These are phyloP conservation scores for Datisca glomerata DNA, from an alignment of 306 rosid genomes.

Conservation along the genomic window DNA sequence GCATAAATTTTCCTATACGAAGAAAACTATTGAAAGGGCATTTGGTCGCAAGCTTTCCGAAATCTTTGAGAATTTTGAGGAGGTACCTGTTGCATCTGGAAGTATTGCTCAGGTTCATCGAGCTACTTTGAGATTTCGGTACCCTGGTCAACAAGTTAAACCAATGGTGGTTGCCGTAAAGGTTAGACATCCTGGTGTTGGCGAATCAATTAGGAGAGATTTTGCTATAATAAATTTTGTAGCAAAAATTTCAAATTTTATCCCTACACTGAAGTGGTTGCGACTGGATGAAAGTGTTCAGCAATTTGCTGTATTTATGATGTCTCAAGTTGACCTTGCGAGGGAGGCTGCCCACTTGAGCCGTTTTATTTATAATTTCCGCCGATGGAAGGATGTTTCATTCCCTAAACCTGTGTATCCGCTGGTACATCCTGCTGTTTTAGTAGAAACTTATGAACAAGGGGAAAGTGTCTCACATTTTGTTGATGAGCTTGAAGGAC, in stretches of 20 bases:
- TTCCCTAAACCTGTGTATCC: slow-evolving; percentile 97
- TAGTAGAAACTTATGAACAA: slow-evolving; percentile 91
- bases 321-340: slow-evolving; percentile 99
- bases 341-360: slow-evolving; percentile 99
- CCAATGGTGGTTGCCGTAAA: slow-evolving; percentile 83
- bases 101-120: slow-evolving; percentile 98
- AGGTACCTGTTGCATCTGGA: slow-evolving; percentile 92
- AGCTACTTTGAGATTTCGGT: slow-evolving; percentile 64
- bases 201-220: slow-evolving; percentile 94
- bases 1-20: slow-evolving; percentile 84
- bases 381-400: slow-evolving; percentile 92
- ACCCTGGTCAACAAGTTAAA: slow-evolving; percentile 79
- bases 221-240: slow-evolving; percentile 61
- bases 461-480: slow-evolving; percentile 89
- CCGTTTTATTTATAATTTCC: slow-evolving; percentile 88
- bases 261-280: slow-evolving; percentile 87
- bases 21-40: slow-evolving; percentile 78
- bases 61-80: slow-evolving; percentile 91
- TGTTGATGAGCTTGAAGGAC: slow-evolving; percentile 80
- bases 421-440: slow-evolving; percentile 93
- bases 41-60: slow-evolving; percentile 79
- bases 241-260: slow-evolving; percentile 62
- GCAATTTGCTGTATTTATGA: slow-evolving; percentile 97
- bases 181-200: slow-evolving; percentile 98
- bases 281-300: slow-evolving; percentile 98